A percentile compares a stretch with the other conserved stretches of the same genome.
These are phyloP conservation scores for Roridomyces roridus DNA, from an alignment of 768 basidiomycete genomes.

Conservation along the genomic window DNA sequence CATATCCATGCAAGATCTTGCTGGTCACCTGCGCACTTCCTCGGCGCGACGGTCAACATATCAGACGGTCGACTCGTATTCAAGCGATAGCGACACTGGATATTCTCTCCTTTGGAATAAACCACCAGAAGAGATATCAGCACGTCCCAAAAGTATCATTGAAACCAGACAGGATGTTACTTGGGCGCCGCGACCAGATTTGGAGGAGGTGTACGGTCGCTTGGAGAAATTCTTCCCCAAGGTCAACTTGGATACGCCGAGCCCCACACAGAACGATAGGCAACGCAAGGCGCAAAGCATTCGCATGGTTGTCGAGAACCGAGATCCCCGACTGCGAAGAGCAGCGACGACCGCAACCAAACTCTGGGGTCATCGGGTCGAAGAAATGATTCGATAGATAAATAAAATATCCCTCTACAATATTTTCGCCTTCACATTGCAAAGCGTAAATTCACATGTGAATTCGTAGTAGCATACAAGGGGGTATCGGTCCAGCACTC, in stretches of 20 bases:
- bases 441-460: not conserved
- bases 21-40: not conserved
- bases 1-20: constrained; percentile 16
- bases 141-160: constrained; percentile 21
- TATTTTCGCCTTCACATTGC: no score
- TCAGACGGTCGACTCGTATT: constrained; percentile 8
- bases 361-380: constrained; percentile 49
- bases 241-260: constrained; percentile 86
- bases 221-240: constrained; percentile 88
- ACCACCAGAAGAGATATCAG: constrained; percentile 25
- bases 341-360: constrained; percentile 44
- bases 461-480: constrained; percentile 10
- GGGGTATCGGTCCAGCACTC: constrained; percentile 17
- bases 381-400: constrained; percentile 39
- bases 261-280: constrained; percentile 65
- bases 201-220: constrained; percentile 81
- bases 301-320: constrained; percentile 74
- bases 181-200: constrained; percentile 66
- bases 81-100: constrained; percentile 23
- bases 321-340: constrained; percentile 46
- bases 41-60: constrained; percentile 4
- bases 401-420: not conserved
- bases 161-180: constrained; percentile 25
- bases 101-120: constrained; percentile 38
- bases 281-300: constrained; percentile 74